Percentiles rank a stretch among this genome's conserved stretches.
phyloP scores from a whole-genome alignment of 352 stramenopile genomes.

The Globisporangium acanthophoron region DNA sequence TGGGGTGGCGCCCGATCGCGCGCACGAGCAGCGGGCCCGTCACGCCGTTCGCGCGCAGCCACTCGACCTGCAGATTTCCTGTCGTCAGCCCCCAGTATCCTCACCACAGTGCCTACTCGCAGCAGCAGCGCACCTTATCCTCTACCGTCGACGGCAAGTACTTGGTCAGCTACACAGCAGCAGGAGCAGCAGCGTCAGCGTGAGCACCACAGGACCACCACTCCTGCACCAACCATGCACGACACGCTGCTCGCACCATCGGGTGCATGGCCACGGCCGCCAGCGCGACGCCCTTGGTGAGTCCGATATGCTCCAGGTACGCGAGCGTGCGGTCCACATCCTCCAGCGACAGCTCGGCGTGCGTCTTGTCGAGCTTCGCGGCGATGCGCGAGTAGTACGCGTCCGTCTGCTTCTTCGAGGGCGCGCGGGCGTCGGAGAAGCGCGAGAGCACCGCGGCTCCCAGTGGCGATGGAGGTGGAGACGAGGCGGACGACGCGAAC shows the following conservation, averaged over 20 bases:
- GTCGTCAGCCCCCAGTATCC: background rate
- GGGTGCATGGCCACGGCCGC: slow-evolving; percentile 27
- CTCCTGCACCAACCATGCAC: background rate
- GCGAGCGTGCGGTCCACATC: slow-evolving; percentile 20
- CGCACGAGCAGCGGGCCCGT: slow-evolving; percentile 22
- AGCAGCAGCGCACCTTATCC: slow-evolving; percentile 22
- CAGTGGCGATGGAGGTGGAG: background rate
- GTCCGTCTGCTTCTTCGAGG: slow-evolving; percentile 14
- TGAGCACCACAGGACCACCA: background rate
- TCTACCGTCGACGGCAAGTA: slow-evolving; percentile 30
- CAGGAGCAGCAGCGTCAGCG: too few species aligned
- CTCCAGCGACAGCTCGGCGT: slow-evolving; percentile 16
- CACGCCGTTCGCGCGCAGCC: slow-evolving; percentile 26
- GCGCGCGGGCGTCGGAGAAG: background rate
- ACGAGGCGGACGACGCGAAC: background rate
- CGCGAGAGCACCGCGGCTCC: background rate
- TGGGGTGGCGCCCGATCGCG: slow-evolving; percentile 29
- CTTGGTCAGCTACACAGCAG: slow-evolving; percentile 15
- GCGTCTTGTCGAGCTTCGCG: slow-evolving; percentile 22
- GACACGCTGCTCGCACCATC: slow-evolving; percentile 14
- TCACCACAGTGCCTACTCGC: background rate
- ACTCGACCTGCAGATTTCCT: slow-evolving; percentile 18
- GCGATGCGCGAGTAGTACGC: slow-evolving; percentile 32
- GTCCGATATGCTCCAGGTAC: slow-evolving; percentile 25
- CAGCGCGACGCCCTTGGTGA: slow-evolving; percentile 26